Evolutionary conservation across 768 basidiomycete species (phyloP), one percentile per base, ranked within the genome.

Genomic region (Psilocybe cyanescens): DNA sequence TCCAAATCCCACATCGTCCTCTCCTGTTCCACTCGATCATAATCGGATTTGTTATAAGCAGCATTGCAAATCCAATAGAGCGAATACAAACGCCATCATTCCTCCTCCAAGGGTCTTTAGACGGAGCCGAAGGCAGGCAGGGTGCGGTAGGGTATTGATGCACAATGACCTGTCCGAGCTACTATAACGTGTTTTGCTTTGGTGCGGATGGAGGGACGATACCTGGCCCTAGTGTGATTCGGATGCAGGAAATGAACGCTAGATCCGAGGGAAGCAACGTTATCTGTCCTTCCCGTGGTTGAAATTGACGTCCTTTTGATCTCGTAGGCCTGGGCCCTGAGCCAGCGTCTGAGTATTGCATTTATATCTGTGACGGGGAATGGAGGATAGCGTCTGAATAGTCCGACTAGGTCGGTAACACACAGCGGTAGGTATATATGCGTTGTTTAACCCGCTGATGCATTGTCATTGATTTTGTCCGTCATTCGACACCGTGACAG

Each of bases 191-290:
- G 52, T n/a, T 29, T 29, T 37, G 45, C 17, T 29, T 29, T 44
- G 41, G 55, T 17, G 41, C 41, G 55, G 28, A 45, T 19, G 31
- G 41, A 19, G n/a, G 37, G 12, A 29, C n/a, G 41, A 35, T 7
- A 35, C 33, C 33, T 7, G 6, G 33, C 33, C 11, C 24, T 24
- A 24, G 51, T 41, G n/a, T 29, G 41, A 19, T 59, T 53, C 28
- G 58, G 51, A 59, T 60, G 41, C 54, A 55, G 41, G 31, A 55
- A 59, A 53, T 53, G 30, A 52, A 59, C 9, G 4, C 19, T 19
- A 46, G 44, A 31, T 33, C 31, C 30, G 14, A 14, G 30, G 30
- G 30, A 39, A 44, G 41, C 41, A 44, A 12, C 41, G 41, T 39
- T 39, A 39, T 39, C 37, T 39, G 14, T n/a, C 8, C 24, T 29